phyloP scores from a whole-genome alignment of 805 yeast species.

The Kuraishia piskuri region DNA sequence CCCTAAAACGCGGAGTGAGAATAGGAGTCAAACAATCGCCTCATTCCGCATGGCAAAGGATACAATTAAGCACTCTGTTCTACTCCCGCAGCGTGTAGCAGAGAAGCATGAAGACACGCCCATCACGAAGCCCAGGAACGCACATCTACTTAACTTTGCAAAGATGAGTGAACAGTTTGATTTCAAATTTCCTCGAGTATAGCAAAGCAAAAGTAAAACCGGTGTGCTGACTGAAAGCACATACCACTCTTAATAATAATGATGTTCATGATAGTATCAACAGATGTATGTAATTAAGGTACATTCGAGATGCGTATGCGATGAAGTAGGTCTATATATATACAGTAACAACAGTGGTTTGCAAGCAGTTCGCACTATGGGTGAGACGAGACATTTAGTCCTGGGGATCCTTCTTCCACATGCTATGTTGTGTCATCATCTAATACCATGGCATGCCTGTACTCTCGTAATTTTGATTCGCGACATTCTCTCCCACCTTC shows the following conservation, averaged over 20 bases:
- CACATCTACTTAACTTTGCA: not conserved
- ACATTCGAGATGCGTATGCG: not conserved
- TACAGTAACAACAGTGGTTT: not conserved
- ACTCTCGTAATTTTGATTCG: conserved; percentile 12
- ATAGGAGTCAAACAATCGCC: not conserved
- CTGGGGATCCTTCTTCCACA: not conserved
- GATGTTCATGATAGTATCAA: not conserved
- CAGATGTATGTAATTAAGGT: not conserved
- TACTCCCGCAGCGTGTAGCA: conserved; percentile 6
- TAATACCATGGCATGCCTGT: not conserved
- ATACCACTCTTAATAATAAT: conserved; percentile 1
- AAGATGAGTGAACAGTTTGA: not conserved
- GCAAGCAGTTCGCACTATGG: no score
- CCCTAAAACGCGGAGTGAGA: not conserved
- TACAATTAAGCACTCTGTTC: not conserved
- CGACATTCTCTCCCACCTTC: conserved; percentile 47
- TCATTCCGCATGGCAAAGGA: not conserved
- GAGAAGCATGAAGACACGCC: conserved; percentile 24
- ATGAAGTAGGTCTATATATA: not conserved
- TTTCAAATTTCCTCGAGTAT: not conserved
- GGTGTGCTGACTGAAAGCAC: no score
- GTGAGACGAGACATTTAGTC: no score
- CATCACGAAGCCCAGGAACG: conserved; percentile 12
- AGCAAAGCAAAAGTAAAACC: not conserved
- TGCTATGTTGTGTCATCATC: not conserved